Evolutionary conservation across 2,329 filamentous ascomycete genomes (phyloP), one percentile per base, ranked within the genome.

Genomic region (Nectriaceae sp.): DNA sequence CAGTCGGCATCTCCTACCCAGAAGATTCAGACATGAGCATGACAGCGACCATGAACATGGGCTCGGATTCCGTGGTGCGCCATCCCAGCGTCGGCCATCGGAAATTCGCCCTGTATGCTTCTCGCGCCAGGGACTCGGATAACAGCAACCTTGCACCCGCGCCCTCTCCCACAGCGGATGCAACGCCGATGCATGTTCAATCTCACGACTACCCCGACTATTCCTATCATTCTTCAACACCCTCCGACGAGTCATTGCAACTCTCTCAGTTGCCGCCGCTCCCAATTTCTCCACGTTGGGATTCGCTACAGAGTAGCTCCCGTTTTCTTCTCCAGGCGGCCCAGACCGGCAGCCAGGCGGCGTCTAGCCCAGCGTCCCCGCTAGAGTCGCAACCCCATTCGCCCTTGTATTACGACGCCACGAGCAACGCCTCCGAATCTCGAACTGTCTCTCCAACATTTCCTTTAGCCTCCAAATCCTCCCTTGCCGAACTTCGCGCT

Each of bases 271-370:
- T 66, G 13, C 67, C 70, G 38, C 61, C 69, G 21, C 50, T 70
- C 39, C 68, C 71, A 37, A 54, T 69, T 21, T 70, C 68, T 16
- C 69, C 69, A 46, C 65, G 77, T 54, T 81, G 78, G 77, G 77
- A 78, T 53, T 68, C 67, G 21, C 53, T 67, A 31, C 58, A 64
- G 10, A 60, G 67, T 46, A 55, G 62, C 18, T 51, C 62, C 40
- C 65, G 60, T 49, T 57, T 61, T 41, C 37, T 66, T 24, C 51
- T 62, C 31, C 60, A 55, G 53, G 18, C 6, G 33, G 16, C 6
- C 33, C 33, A 37, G 16, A 37, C 6, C 26, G 26, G 10, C 26
- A 31, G 26, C 26, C 26, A 31, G 26, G 15, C 26, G 41, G 49
- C 40, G 42, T 53, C 55, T 42, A 52, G 26, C 40, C 19, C 41